Conservation (phyloP, 305 asterid species). For the Euphrasia arctica region DNA sequence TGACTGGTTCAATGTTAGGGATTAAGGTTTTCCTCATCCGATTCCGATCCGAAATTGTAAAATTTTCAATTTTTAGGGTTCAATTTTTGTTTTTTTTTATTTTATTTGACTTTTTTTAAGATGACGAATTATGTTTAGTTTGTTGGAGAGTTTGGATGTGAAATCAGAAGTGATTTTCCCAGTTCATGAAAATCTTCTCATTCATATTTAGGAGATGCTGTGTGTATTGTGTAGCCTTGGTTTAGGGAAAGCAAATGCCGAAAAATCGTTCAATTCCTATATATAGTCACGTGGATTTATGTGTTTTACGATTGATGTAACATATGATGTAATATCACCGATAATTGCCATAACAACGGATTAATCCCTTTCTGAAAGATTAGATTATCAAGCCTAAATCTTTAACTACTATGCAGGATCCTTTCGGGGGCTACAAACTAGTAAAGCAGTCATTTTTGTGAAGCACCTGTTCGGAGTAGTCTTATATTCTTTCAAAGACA, state of each 20-base stretch:
- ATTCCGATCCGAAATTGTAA: conserved; percentile 34
- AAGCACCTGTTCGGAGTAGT: conserved; percentile 19
- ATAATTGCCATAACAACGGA: no score
- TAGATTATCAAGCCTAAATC: not conserved
- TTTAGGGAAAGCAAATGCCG: no score
- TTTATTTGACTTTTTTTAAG: no score
- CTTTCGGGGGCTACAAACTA: conserved; percentile 6
- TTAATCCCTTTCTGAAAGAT: no score
- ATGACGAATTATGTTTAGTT: conserved; percentile 12
- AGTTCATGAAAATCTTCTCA: conserved; percentile 1
- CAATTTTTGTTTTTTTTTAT: not conserved
- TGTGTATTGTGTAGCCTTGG: no score
- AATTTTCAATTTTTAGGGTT: conserved; percentile 1
- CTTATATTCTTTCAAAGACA: conserved; percentile 5
- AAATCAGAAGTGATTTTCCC: not conserved
- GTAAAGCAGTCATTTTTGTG: not conserved
- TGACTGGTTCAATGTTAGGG: conserved; percentile 30
- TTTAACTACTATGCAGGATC: conserved; percentile 27
- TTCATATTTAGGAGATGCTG: not conserved
- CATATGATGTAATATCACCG: conserved; percentile 1
- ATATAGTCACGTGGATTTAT: not conserved
- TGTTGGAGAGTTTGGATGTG: conserved; percentile 3
- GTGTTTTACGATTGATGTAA: conserved; percentile 7
- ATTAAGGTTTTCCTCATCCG: conserved; percentile 31
- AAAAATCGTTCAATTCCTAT: not conserved